Evolutionary conservation across 2,329 filamentous ascomycete genomes (phyloP), one percentile per base, ranked within the genome.

Genomic region (Ceratocystis huliohia): DNA sequence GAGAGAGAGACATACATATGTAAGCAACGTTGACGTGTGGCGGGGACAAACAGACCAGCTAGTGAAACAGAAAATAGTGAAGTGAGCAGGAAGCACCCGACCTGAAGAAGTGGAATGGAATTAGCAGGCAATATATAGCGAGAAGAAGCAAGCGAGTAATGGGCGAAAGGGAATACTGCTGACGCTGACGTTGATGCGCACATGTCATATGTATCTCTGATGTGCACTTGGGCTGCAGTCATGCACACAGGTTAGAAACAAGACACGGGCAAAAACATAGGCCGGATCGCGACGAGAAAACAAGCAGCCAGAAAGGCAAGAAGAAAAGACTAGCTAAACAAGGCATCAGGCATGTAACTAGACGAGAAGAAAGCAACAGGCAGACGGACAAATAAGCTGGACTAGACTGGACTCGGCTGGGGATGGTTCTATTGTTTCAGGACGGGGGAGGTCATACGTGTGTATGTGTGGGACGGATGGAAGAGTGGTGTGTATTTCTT

Each of bases 81-180:
- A 30, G 28, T 41, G 37, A 37, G 28, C 15, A 17, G n/a, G 28
- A 30, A 17, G 56, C 8, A 33, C 5, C 5, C 13, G 20, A 30
- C 13, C 20, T 3, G 20, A 30, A 5, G 8, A 30, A 59, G 17
- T 28, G 13, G 13, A 59, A 59, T 59, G 56, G 56, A 59, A 59
- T 59, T 59, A 8, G 56, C 56, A 37, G 56, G 56, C 53, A 57
- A 57, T 57, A 57, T 57, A 30, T 57, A n/a, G 3, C 37, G 20
- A 25, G n/a, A 50, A 20, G 5, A 50, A 22, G 20, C 48, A 20
- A 20, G 22, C 46, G 17, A 22, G 10, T 50, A 8, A 10, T 13
- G 7, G 48, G 20, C n/a, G 6, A 13, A 13, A 20, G n/a, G 20
- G 46, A 8, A 48, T 7, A 3, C n/a, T 48, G 46, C 20, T 22